Percentiles rank a stretch among this genome's conserved stretches.
phyloP scores from a whole-genome alignment of 371 early-diverging fungal species.

The Actinomortierella ambigua region DNA sequence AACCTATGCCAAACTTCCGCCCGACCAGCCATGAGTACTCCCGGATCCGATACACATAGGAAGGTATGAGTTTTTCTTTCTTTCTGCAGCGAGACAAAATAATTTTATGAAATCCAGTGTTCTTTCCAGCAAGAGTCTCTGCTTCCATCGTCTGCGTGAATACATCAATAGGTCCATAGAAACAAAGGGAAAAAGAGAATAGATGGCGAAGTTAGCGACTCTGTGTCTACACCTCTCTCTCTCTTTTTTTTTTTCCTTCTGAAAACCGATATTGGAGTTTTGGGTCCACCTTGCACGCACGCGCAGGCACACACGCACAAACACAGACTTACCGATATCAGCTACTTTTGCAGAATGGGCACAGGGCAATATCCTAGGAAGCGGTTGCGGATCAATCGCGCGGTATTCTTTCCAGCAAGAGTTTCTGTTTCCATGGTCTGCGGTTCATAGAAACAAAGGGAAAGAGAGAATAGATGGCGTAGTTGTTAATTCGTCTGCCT shows the following conservation, averaged over 20 bases:
- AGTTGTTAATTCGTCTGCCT: background rate
- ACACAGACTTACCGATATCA: background rate
- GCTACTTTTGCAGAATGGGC: too few species aligned
- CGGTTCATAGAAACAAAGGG: constrained; percentile 1
- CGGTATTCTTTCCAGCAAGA: constrained; percentile 60
- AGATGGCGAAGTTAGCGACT: background rate
- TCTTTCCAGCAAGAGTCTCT: constrained; percentile 61
- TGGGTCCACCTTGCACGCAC: too few species aligned
- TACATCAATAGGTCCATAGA: too few species aligned
- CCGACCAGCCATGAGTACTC: too few species aligned
- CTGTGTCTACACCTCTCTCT: too few species aligned
- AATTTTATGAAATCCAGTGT: too few species aligned
- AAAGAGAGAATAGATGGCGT: background rate
- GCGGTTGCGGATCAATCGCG: constrained; percentile 52
- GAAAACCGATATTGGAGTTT: too few species aligned
- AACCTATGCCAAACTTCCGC: too few species aligned
- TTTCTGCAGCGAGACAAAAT: too few species aligned
- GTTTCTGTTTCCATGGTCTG: constrained; percentile 76
- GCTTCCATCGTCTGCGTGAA: constrained; percentile 75
- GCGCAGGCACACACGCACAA: background rate
- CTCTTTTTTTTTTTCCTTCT: too few species aligned
- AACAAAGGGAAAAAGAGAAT: background rate
- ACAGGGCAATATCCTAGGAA: constrained; percentile 33
- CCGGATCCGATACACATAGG: too few species aligned
- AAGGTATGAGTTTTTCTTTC: too few species aligned